Conservation (phyloP, 2,329 filamentous ascomycete genomes). For the Uncinocarpus reesii region DNA sequence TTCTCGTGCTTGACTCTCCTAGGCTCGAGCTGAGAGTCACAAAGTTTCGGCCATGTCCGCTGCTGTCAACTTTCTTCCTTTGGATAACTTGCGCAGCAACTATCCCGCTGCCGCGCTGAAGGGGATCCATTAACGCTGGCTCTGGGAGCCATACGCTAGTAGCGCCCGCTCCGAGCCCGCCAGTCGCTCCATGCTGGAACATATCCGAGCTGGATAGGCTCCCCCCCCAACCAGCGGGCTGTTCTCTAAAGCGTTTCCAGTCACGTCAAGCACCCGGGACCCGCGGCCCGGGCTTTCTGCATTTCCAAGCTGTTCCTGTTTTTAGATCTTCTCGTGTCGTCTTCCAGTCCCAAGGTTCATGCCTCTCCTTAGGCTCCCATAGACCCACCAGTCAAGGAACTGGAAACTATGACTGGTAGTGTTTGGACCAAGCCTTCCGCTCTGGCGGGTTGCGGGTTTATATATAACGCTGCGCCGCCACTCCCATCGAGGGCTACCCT, state of each 20-base stretch:
- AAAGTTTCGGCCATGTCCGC: slow-evolving; percentile 12
- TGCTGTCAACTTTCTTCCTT: neutral
- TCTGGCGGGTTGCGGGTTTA: neutral
- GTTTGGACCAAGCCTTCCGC: neutral
- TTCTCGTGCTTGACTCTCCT: neutral
- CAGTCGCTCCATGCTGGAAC: too few relatives aligned
- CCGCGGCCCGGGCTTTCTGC: neutral
- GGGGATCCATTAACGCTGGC: neutral
- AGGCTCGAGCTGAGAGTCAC: slow-evolving; percentile 2
- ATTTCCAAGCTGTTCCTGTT: neutral
- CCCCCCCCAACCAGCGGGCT: too few relatives aligned
- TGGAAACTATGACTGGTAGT: neutral
- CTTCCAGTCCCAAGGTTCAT: neutral
- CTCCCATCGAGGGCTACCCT: neutral
- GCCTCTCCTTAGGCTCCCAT: slow-evolving; percentile 4
- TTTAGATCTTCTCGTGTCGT: slow-evolving; percentile 1
- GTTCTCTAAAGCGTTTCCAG: too few relatives aligned
- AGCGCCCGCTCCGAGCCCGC: too few relatives aligned
- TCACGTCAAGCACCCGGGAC: neutral
- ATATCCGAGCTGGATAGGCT: neutral
- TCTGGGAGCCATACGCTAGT: neutral
- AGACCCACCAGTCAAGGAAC: neutral
- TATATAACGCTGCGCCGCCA: neutral
- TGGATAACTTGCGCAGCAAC: neutral
- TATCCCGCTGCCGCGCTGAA: neutral